Conservation (phyloP, 1,284 basidiomycete species). For the Boletus austroedulis region DNA sequence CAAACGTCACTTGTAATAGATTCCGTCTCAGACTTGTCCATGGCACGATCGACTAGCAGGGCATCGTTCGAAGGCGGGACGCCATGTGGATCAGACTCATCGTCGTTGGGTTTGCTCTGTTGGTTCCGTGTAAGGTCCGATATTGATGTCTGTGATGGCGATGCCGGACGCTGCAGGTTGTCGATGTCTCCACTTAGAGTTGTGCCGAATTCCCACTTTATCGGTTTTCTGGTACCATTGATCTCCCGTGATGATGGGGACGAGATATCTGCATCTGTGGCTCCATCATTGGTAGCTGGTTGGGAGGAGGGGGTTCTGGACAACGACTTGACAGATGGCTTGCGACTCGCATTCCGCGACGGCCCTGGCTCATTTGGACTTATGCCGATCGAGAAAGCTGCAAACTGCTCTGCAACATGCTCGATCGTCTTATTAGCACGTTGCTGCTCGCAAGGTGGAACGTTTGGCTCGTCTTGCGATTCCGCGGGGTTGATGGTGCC, state of each 20-base stretch:
- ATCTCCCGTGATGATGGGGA: slow-evolving; percentile 19
- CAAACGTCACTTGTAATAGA: slow-evolving; percentile 42
- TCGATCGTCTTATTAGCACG: slow-evolving; percentile 13
- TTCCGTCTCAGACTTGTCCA: slow-evolving; percentile 14
- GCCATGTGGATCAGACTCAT: not conserved
- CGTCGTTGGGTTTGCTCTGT: not conserved
- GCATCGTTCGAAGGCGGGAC: not conserved
- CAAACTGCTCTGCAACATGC: slow-evolving; percentile 34
- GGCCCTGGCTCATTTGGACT: slow-evolving; percentile 41
- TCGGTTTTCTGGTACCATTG: slow-evolving; percentile 38
- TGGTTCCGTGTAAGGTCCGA: not conserved
- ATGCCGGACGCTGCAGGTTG: not conserved
- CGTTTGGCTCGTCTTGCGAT: not conserved
- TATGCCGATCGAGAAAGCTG: slow-evolving; percentile 47
- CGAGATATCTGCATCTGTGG: not conserved
- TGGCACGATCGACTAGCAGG: not conserved
- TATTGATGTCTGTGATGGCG: slow-evolving; percentile 4
- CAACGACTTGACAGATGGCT: slow-evolving; percentile 34
- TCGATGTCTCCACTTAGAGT: slow-evolving; percentile 31
- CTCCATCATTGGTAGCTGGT: not conserved
- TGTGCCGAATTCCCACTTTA: slow-evolving; percentile 60
- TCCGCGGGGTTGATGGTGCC: slow-evolving; percentile 46
- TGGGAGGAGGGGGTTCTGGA: slow-evolving; percentile 12
- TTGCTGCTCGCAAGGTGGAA: slow-evolving; percentile 24
- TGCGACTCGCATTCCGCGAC: slow-evolving; percentile 38